These are phyloP conservation scores for Grigorovia yakushimaensis DNA, from an alignment of 805 yeast genomes.

Conservation along the genomic window DNA sequence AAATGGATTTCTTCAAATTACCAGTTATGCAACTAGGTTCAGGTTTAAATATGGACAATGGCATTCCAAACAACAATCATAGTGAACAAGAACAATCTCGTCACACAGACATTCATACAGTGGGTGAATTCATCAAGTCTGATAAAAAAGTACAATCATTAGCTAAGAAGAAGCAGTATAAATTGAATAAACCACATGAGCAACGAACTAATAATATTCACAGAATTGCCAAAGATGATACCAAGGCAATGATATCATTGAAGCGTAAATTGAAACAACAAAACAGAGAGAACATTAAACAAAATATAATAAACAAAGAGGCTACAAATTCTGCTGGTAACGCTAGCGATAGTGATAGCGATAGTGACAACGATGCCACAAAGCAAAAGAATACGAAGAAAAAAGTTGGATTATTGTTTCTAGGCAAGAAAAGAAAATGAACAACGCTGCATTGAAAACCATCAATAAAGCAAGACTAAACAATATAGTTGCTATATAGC, in stretches of 20 bases:
- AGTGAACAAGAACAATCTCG: background rate
- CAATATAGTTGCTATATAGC: too few species aligned
- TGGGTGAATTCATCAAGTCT: conserved; percentile 28
- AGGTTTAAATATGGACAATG: conserved; percentile 18
- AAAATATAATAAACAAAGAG: background rate
- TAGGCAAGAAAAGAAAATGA: conserved; percentile 10
- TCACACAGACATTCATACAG: conserved; percentile 25
- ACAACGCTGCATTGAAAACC: background rate
- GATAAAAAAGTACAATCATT: conserved; percentile 26
- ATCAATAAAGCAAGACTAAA: too few species aligned
- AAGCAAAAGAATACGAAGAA: conserved; percentile 16
- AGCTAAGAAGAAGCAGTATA: conserved; percentile 23
- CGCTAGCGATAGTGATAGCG: conserved; percentile 6
- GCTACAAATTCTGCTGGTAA: too few species aligned
- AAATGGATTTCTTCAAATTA: conserved; percentile 19
- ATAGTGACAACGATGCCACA: conserved; percentile 11
- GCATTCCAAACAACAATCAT: background rate
- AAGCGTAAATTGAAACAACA: conserved; percentile 26
- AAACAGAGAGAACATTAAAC: background rate
- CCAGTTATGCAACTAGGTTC: conserved; percentile 28
- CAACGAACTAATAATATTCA: conserved; percentile 13
- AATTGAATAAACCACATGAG: conserved; percentile 3
- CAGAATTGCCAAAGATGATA: conserved; percentile 24
- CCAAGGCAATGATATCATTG: conserved; percentile 28
- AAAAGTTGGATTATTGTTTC: conserved; percentile 21